These are phyloP conservation scores for Sisymbrium altissimum DNA, from an alignment of 345 rosid species.

Conservation along the genomic window DNA sequence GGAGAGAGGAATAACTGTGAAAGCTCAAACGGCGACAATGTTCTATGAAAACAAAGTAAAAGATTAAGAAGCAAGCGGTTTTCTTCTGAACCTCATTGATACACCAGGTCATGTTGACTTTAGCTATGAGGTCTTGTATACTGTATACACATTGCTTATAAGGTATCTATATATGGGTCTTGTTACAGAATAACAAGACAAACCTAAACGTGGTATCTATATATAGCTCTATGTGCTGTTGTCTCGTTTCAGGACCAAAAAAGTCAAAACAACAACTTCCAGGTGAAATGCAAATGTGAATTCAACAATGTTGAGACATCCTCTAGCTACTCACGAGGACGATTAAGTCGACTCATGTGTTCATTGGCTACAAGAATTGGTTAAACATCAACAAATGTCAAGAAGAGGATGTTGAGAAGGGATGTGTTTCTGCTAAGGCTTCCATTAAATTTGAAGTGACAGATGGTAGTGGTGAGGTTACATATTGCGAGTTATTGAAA, in stretches of 20 bases:
- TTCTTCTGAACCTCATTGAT: slow-evolving; percentile 76
- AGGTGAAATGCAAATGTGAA: neutral
- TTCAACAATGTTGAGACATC: neutral
- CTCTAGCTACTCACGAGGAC: neutral
- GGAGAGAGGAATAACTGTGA: slow-evolving; percentile 96
- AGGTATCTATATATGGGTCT: no score
- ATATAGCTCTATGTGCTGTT: neutral
- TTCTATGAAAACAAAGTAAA: slow-evolving; percentile 45
- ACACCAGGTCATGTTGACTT: slow-evolving; percentile 99
- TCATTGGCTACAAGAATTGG: neutral
- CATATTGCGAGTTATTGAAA: neutral
- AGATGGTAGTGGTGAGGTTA: neutral
- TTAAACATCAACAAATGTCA: neutral
- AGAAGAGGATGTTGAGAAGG: no score
- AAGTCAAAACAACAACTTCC: neutral
- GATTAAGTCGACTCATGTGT: neutral
- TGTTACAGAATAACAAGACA: no score
- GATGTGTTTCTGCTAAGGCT: neutral
- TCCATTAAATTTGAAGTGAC: neutral
- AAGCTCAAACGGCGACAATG: slow-evolving; percentile 98
- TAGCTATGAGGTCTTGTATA: slow-evolving; percentile 96
- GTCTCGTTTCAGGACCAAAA: neutral
- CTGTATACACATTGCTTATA: no score
- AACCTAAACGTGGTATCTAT: no score
- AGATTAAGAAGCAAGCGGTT: slow-evolving; percentile 40